Evolutionary conservation across 805 yeast species (phyloP), one percentile per base, ranked within the genome.

Genomic region (Cyberlindnera galapagoensis): DNA sequence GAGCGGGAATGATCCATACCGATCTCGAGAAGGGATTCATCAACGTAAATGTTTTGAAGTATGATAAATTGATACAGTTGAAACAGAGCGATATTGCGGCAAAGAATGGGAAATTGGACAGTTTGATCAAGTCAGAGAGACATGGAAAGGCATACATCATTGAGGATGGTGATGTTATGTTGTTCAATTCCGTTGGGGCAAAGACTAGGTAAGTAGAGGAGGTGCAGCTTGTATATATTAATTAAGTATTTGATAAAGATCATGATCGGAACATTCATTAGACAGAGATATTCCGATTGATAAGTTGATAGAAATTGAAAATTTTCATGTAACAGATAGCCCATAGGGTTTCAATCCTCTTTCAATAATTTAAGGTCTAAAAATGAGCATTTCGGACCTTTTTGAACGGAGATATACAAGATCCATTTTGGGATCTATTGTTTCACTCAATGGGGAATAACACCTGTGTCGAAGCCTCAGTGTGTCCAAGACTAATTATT

Each of bases 1-100:
- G 94, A 3, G 96, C 96, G 1, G 94, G 88, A 15, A 79, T 80
- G 21, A 87, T 87, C 38, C 96, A 87, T 54, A 80, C 85, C 2
- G 96, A 86, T 54, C 60, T 86, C 34, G 78, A 80, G 60, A 74
- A 78, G 48, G 82, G 94, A 1, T 87, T 87, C 54, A 74, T 87
- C 28, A 72, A 74, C 51, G 94, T 92, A 8, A 76, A 78, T 36
- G 82, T 87, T 18, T 68, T 73, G 51, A 80, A 80, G 48, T 80
- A 69, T 53, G 65, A 70, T 5, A 92, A 83, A 46, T 57, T 80
- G 33, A 43, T 58, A 18, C 35, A 33, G 14, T 33, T 26, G 4
- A 33, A 40, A 24, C 42, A 42, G 9, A 30, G 40, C 10, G 38
- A 40, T 11, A 35, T 35, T 7, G n/a, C n/a, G n/a, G n/a, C n/a